These are phyloP conservation scores for Trichocomaceae sp. DNA, from an alignment of 2,329 filamentous ascomycete genomes.

Conservation along the genomic window DNA sequence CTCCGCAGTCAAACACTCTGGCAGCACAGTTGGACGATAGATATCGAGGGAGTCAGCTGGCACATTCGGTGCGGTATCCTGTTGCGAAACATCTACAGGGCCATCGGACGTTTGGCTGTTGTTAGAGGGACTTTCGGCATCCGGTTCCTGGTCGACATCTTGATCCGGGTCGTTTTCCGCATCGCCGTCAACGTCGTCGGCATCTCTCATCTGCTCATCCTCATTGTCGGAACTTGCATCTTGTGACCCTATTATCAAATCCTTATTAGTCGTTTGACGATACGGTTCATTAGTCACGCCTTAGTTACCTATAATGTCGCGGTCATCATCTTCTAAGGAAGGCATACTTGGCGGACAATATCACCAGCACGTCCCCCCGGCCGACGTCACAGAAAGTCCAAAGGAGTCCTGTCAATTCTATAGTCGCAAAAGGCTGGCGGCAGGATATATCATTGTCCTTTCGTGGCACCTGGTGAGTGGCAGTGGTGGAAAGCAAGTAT, in stretches of 20 bases:
- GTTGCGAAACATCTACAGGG: slow-evolving; percentile 29
- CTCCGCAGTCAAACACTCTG: slow-evolving; percentile 69
- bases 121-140: slow-evolving; percentile 35
- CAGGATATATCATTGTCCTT: neutral
- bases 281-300: neutral
- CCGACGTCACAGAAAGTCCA: neutral
- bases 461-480: neutral
- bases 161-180: slow-evolving; percentile 32
- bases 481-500: neutral
- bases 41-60: slow-evolving; percentile 32
- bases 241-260: slow-evolving; percentile 33
- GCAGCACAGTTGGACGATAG: slow-evolving; percentile 59
- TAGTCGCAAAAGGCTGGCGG: neutral
- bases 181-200: slow-evolving; percentile 33
- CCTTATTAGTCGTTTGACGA: neutral
- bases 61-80: slow-evolving; percentile 41
- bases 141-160: slow-evolving; percentile 30
- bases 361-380: neutral
- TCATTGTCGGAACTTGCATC: slow-evolving; percentile 46
- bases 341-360: slow-evolving; percentile 20
- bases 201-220: slow-evolving; percentile 41
- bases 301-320: slow-evolving; percentile 15
- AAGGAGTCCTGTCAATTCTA: neutral
- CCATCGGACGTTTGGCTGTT: slow-evolving; percentile 35
- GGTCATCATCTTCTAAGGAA: slow-evolving; percentile 24